A percentile compares a stretch with the other conserved stretches of the same genome.
phyloP scores from a whole-genome alignment of 176 grass and related monocot species.

The Triticum aestivum region DNA sequence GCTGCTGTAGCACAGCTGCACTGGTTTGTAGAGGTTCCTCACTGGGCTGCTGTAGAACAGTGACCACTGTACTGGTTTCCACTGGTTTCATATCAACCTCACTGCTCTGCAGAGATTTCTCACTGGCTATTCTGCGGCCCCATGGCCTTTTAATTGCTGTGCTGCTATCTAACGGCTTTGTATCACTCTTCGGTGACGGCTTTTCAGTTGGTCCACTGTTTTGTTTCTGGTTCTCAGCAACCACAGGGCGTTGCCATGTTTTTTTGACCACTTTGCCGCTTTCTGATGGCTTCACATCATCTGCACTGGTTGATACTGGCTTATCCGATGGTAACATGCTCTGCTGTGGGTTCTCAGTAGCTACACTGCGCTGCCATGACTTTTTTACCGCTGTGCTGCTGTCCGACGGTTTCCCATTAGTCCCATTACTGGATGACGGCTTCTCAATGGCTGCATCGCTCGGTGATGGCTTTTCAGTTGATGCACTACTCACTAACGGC shows the following conservation, averaged over 20 bases:
- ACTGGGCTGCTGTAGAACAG: slow-evolving; percentile 23
- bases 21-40: background rate
- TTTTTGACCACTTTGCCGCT: slow-evolving; percentile 25
- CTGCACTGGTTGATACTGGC: slow-evolving; percentile 18
- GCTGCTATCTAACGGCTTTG: slow-evolving; percentile 42
- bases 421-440: slow-evolving; percentile 36
- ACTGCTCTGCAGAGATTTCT: slow-evolving; percentile 33
- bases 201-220: slow-evolving; percentile 30
- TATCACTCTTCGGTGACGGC: slow-evolving; percentile 4
- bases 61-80: slow-evolving; percentile 29
- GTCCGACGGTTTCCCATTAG: slow-evolving; percentile 32
- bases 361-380: slow-evolving; percentile 27
- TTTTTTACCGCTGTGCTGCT: slow-evolving; percentile 31
- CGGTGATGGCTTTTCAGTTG: slow-evolving; percentile 26
- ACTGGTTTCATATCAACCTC: slow-evolving; percentile 34
- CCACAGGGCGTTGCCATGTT: slow-evolving; percentile 39
- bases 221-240: slow-evolving; percentile 39
- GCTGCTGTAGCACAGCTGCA: too few species aligned
- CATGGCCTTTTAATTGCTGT: slow-evolving; percentile 41
- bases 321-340: slow-evolving; percentile 29
- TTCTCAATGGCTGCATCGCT: slow-evolving; percentile 33
- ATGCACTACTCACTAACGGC: slow-evolving; percentile 11
- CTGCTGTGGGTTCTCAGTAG: slow-evolving; percentile 28
- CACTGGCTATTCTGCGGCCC: slow-evolving; percentile 30
- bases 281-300: slow-evolving; percentile 43